Evolutionary conservation across 768 basidiomycete genomes (phyloP).

Genomic region (Boletus subcaerulescens): DNA sequence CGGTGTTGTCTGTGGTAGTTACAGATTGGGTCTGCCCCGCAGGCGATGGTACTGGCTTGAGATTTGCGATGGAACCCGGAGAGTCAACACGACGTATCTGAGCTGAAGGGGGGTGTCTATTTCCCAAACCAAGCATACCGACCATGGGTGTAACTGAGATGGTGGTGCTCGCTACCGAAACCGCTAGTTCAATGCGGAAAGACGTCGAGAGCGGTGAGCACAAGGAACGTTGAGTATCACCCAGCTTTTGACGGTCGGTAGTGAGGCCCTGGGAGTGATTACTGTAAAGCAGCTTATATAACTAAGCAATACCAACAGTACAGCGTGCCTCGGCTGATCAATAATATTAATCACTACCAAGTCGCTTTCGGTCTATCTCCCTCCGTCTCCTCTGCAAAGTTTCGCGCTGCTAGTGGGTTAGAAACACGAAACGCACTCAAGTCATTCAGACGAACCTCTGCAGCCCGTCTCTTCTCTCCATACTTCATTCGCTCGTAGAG

Average conservation of each 20-base stretch:
- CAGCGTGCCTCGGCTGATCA: no score
- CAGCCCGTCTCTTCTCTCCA: slow-evolving; percentile 68
- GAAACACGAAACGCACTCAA: background rate
- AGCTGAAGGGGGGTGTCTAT: slow-evolving; percentile 32
- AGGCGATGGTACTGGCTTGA: slow-evolving; percentile 35
- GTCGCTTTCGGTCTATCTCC: slow-evolving; percentile 31
- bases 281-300: slow-evolving; percentile 5
- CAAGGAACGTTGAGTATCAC: background rate
- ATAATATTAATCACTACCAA: background rate
- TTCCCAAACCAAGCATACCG: slow-evolving; percentile 36
- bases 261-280: slow-evolving; percentile 1
- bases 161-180: background rate
- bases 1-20: slow-evolving; percentile 40
- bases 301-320: slow-evolving; percentile 4
- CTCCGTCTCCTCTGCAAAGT: slow-evolving; percentile 58
- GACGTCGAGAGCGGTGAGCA: slow-evolving; percentile 4
- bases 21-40: slow-evolving; percentile 46
- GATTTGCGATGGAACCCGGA: slow-evolving; percentile 31
- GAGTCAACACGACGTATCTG: slow-evolving; percentile 23
- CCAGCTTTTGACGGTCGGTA: background rate
- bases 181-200: background rate
- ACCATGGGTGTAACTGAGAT: slow-evolving; percentile 32
- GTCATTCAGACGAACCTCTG: slow-evolving; percentile 60
- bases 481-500: slow-evolving; percentile 93
- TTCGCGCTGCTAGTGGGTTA: slow-evolving; percentile 46